phyloP scores from a whole-genome alignment of 2,329 filamentous ascomycete genomes.

The Xylaria sp. region DNA sequence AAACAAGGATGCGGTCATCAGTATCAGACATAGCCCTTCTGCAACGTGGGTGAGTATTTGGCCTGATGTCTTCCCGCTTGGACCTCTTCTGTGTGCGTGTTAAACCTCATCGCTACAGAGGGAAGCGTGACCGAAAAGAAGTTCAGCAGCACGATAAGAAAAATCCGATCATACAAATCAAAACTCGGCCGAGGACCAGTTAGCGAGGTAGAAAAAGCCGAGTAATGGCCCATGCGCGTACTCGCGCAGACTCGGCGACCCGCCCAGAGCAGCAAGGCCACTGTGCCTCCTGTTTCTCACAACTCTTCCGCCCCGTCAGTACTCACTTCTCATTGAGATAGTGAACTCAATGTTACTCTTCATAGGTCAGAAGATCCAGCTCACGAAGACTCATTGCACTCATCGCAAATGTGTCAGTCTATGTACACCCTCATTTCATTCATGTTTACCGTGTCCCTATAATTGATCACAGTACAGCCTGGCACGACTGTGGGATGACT shows the following conservation, averaged over 20 bases:
- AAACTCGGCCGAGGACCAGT: slow-evolving; percentile 10
- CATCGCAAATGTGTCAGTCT: slow-evolving; percentile 29
- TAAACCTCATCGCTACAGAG: slow-evolving; percentile 24
- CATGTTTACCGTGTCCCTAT: slow-evolving; percentile 29
- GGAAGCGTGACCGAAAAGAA: slow-evolving; percentile 4
- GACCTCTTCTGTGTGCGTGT: slow-evolving; percentile 31
- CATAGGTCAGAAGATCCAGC: neutral
- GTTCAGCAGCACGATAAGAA: slow-evolving; percentile 8
- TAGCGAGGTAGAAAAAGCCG: neutral
- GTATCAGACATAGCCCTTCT: neutral
- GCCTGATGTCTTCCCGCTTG: slow-evolving; percentile 6
- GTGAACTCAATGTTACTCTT: neutral
- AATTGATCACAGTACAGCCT: slow-evolving; percentile 42
- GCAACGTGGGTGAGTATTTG: neutral
- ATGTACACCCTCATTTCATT: slow-evolving; percentile 42
- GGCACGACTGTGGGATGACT: slow-evolving; percentile 8
- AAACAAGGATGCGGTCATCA: slow-evolving; percentile 3
- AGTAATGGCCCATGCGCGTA: slow-evolving; percentile 12
- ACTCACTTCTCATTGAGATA: neutral
- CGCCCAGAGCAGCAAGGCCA: neutral
- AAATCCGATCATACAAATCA: neutral
- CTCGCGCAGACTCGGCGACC: neutral
- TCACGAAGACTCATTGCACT: neutral
- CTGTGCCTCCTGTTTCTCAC: neutral
- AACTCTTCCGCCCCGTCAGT: neutral